Conservation (phyloP, 495 filamentous ascomycete genomes). For the Lasiosphaeria miniovina region DNA sequence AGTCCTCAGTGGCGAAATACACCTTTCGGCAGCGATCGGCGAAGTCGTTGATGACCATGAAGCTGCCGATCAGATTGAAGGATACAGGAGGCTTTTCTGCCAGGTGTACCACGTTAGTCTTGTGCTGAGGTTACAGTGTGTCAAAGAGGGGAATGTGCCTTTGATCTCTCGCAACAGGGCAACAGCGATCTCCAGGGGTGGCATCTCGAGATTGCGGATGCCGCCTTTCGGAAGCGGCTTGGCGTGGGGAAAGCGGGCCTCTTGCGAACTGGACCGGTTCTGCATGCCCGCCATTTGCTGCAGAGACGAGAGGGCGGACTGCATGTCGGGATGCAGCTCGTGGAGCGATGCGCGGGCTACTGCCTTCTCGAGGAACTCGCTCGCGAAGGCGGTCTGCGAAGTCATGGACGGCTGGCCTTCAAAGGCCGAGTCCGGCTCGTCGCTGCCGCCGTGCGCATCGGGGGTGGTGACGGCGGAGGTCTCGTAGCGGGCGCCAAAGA, state of each 20-base stretch:
- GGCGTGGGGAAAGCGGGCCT: constrained; percentile 43
- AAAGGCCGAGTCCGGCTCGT: constrained; percentile 47
- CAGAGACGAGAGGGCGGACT: constrained; percentile 54
- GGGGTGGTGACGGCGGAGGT: too few relatives aligned
- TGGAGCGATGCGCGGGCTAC: constrained; percentile 50
- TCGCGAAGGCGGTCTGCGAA: constrained; percentile 62
- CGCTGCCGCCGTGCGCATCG: constrained; percentile 19
- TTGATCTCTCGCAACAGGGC: constrained; percentile 48
- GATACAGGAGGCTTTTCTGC: constrained; percentile 36
- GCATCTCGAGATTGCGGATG: constrained; percentile 52
- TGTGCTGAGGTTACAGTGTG: background rate
- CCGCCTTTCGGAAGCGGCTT: constrained; percentile 40
- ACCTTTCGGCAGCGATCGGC: constrained; percentile 56
- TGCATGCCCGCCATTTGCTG: constrained; percentile 56
- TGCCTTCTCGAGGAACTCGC: constrained; percentile 58
- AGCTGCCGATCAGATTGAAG: constrained; percentile 39
- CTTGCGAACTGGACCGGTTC: constrained; percentile 36
- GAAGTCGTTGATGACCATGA: constrained; percentile 52
- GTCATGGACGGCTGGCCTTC: constrained; percentile 60
- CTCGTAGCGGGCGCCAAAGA: background rate
- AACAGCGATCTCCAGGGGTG: constrained; percentile 51
- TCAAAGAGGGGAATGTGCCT: constrained; percentile 17
- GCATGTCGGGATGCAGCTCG: constrained; percentile 50
- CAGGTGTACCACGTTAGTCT: constrained; percentile 4
- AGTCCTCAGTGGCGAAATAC: constrained; percentile 58